These are phyloP conservation scores for Metschnikowia chrysomelidarum DNA, from an alignment of 805 yeast species.

Conservation along the genomic window DNA sequence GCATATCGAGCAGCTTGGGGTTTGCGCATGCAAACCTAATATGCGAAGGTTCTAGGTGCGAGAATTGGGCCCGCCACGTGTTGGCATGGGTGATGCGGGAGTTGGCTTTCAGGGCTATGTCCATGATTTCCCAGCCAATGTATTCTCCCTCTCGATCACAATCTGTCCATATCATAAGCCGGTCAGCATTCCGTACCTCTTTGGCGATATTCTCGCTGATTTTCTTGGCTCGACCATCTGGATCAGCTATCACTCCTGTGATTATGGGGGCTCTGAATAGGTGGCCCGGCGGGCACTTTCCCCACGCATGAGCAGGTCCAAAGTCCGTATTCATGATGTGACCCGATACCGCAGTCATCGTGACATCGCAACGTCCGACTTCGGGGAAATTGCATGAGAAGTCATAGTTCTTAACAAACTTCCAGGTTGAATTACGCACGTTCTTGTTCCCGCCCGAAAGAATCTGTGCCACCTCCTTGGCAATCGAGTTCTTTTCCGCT, in stretches of 20 bases:
- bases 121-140: constrained; percentile 47
- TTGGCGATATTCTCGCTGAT: constrained; percentile 64
- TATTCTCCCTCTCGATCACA: constrained; percentile 45
- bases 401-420: constrained; percentile 77
- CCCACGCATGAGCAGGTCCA: constrained; percentile 62
- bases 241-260: constrained; percentile 37
- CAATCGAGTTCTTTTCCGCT: constrained; percentile 96
- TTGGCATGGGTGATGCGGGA: constrained; percentile 44
- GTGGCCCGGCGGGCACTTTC: constrained; percentile 57
- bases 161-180: constrained; percentile 95
- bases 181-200: constrained; percentile 60
- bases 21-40: constrained; percentile 68
- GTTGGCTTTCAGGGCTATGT: constrained; percentile 61
- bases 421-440: constrained; percentile 49
- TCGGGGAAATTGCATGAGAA: constrained; percentile 64
- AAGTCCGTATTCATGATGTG: constrained; percentile 72
- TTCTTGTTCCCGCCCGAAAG: constrained; percentile 69
- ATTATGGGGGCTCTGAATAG: constrained; percentile 70
- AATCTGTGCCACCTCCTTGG: constrained; percentile 73
- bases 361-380: constrained; percentile 67
- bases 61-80: constrained; percentile 73
- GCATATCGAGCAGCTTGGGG: constrained; percentile 62
- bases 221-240: constrained; percentile 23
- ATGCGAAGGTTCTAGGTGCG: constrained; percentile 80
- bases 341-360: constrained; percentile 92